Evolutionary conservation across 306 rosid genomes (phyloP).

Genomic region (Rosa chinensis): DNA sequence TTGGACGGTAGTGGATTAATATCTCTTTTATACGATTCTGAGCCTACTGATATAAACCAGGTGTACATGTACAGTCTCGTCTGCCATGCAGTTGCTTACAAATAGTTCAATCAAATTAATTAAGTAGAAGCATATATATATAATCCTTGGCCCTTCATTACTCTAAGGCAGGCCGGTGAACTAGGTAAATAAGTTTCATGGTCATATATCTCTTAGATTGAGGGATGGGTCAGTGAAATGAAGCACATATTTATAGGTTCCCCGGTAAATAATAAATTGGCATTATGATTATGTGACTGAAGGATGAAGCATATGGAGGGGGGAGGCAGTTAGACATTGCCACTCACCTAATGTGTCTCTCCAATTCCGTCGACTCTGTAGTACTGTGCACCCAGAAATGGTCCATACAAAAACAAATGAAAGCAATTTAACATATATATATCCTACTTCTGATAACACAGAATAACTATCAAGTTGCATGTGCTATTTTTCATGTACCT

Average conservation of each 20-base stretch:
- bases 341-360: conserved; percentile 11
- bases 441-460: neutral
- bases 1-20: conserved; percentile 19
- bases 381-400: conserved; percentile 3
- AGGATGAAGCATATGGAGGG: neutral
- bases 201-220: neutral
- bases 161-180: neutral
- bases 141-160: neutral
- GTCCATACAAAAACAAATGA: conserved; percentile 20
- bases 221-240: neutral
- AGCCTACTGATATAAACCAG: neutral
- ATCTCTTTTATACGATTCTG: conserved; percentile 3
- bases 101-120: neutral
- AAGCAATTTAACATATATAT: conserved; percentile 8
- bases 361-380: neutral
- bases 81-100: neutral
- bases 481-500: neutral
- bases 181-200: neutral
- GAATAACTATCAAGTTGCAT: neutral
- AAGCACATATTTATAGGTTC: neutral
- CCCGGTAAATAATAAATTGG: neutral
- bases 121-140: neutral
- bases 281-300: neutral
- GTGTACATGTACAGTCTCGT: neutral
- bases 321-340: neutral